Evolutionary conservation across 1,284 basidiomycete species (phyloP).

Genomic region (Ceratobasidium sp.): DNA sequence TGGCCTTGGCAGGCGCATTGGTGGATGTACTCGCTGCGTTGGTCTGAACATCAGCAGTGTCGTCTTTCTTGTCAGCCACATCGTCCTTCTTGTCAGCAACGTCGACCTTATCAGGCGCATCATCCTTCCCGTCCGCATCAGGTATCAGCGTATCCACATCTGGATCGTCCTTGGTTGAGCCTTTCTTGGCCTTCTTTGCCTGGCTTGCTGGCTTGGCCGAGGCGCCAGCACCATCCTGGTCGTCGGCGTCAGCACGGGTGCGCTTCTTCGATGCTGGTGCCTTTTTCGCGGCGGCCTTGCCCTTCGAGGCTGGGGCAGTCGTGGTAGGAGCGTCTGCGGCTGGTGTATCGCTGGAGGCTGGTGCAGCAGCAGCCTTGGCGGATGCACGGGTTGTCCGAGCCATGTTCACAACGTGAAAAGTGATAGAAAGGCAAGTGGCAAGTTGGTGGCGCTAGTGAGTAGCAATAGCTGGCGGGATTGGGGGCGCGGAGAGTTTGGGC

Average conservation of each 20-base stretch:
- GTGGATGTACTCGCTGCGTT: constrained; percentile 54
- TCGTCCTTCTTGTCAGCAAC: constrained; percentile 45
- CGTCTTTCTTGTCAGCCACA: constrained; percentile 50
- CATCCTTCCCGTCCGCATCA: constrained; percentile 7
- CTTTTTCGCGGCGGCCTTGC: constrained; percentile 14
- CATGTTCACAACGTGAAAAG: constrained; percentile 7
- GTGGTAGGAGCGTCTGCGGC: not conserved
- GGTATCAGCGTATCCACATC: not conserved
- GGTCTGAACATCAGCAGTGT: constrained; percentile 48
- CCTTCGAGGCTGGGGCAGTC: constrained; percentile 1
- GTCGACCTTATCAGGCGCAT: not conserved
- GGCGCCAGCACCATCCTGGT: constrained; percentile 29
- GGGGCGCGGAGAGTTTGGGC: constrained; percentile 17
- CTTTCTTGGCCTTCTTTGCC: constrained; percentile 17
- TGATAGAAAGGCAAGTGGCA: not conserved
- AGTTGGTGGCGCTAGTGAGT: not conserved
- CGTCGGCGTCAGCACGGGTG: constrained; percentile 49
- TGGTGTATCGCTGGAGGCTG: not conserved
- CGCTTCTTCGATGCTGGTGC: constrained; percentile 50
- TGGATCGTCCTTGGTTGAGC: constrained; percentile 24
- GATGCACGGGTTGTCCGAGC: constrained; percentile 23
- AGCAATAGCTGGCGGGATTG: not conserved
- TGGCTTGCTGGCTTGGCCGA: constrained; percentile 2
- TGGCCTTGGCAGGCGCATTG: constrained; percentile 44
- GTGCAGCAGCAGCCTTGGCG: constrained; percentile 25